Percentiles rank a stretch among this genome's conserved stretches.
phyloP scores from a whole-genome alignment of 2,329 filamentous ascomycete genomes.

The Pleoardoris graminearum region DNA sequence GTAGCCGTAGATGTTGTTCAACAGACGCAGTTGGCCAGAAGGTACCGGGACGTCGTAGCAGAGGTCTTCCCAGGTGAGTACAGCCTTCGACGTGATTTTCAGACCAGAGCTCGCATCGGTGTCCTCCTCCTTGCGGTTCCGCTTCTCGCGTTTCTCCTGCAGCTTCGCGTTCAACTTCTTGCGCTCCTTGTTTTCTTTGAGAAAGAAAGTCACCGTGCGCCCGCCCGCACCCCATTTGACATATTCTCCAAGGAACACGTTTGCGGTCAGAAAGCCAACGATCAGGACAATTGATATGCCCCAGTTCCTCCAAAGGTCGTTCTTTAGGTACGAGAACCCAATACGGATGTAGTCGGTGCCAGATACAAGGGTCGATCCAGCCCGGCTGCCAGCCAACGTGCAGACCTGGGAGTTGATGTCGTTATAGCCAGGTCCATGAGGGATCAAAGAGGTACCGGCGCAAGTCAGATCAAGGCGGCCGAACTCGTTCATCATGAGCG shows the following conservation, averaged over 20 bases:
- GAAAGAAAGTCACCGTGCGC: constrained; percentile 77
- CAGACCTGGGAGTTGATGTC: constrained; percentile 78
- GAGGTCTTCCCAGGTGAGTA: constrained; percentile 62
- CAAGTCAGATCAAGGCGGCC: constrained; percentile 69
- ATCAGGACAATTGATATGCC: constrained; percentile 75
- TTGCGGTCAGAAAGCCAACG: constrained; percentile 69
- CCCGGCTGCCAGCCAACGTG: constrained; percentile 71
- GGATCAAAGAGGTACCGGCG: constrained; percentile 68
- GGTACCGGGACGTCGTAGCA: constrained; percentile 72
- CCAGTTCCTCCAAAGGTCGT: constrained; percentile 69
- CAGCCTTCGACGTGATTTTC: constrained; percentile 58
- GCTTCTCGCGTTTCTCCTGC: constrained; percentile 60
- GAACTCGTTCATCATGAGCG: constrained; percentile 89
- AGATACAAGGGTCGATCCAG: constrained; percentile 65
- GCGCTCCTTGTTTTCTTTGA: constrained; percentile 69
- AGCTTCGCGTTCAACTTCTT: constrained; percentile 68
- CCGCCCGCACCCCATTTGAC: constrained; percentile 79
- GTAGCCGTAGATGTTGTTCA: constrained; percentile 61
- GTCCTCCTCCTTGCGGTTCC: constrained; percentile 49
- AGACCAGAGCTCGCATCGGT: constrained; percentile 51
- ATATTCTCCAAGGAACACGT: constrained; percentile 77
- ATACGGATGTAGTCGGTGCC: constrained; percentile 71
- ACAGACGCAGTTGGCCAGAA: constrained; percentile 55
- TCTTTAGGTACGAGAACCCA: constrained; percentile 67
- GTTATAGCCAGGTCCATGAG: constrained; percentile 69